Evolutionary conservation across 177 flowering plant species (phyloP), one percentile per base, ranked within the genome.

Genomic region (Telopea speciosissima): DNA sequence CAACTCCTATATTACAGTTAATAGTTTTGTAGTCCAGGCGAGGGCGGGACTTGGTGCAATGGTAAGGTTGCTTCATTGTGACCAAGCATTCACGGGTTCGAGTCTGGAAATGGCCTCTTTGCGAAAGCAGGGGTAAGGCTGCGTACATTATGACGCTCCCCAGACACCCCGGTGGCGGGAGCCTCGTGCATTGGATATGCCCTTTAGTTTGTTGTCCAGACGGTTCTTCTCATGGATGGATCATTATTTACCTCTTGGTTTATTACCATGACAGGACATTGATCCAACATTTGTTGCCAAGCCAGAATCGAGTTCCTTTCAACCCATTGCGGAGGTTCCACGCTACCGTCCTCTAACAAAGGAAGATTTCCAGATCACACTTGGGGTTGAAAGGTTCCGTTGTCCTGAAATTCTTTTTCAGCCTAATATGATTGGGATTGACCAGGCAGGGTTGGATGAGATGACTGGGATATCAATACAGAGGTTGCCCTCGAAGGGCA

Each of bases 381-480:
- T 96, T 24, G 99, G 94, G 52, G 96, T 96, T 67, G 99, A 96
- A 78, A 89, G 99, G 80, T 93, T 96, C 75, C 84, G 98, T 19
- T 91, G 98, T 83, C 98, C 98, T 8, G 99, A 96, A 77, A 81
- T 96, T 68, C 75, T 96, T 17, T 93, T 96, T 70, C 85, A 83
- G 72, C 98, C 99, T 5, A 90, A 83, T 81, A 80, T 89, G 77
- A 70, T 96, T 45, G 98, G 97, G 36, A 65, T 96, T 8, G 94
- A 93, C 73, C 99, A 96, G 81, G 89, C 82, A 24, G 99, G 99
- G 26, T 76, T 93, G 68, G 99, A 93, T 76, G 98, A 93, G 84
- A 91, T 96, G 98, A 82, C 80, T 33, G 92, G 98, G 16, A 85
- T 87, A 26, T 89, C 99, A 17, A 69, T 96, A 11, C 79, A 90